Evolutionary conservation across 768 basidiomycete species (phyloP).

Genomic region (Lentinus brumalis): DNA sequence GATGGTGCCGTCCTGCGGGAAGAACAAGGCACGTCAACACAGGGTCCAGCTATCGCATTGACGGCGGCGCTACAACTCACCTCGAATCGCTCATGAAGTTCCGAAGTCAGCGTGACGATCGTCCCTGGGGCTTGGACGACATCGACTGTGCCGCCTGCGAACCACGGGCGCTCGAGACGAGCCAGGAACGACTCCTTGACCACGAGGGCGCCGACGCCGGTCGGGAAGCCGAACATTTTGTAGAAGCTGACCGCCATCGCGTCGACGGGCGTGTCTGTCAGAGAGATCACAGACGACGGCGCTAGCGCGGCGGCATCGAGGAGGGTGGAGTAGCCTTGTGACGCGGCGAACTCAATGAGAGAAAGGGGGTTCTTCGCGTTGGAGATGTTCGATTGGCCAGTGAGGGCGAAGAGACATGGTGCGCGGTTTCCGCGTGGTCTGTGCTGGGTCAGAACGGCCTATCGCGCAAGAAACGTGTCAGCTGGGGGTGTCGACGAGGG

Average conservation of each 20-base stretch:
- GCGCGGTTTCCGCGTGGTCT: slow-evolving; percentile 46
- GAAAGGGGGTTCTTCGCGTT: slow-evolving; percentile 73
- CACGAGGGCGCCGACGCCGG: slow-evolving; percentile 79
- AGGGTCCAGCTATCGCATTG: not conserved
- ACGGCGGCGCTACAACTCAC: slow-evolving; percentile 39
- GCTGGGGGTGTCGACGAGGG: not conserved
- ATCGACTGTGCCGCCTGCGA: slow-evolving; percentile 81
- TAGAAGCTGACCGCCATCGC: slow-evolving; percentile 86
- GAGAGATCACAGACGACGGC: slow-evolving; percentile 67
- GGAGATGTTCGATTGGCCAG: slow-evolving; percentile 81
- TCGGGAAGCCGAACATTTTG: slow-evolving; percentile 90
- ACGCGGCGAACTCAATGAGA: slow-evolving; percentile 61
- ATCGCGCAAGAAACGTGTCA: not conserved
- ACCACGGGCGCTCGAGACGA: slow-evolving; percentile 74
- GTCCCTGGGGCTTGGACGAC: slow-evolving; percentile 81
- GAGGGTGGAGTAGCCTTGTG: slow-evolving; percentile 73
- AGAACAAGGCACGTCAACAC: slow-evolving; percentile 8
- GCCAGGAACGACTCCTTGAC: slow-evolving; percentile 69
- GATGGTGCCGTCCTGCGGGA: slow-evolving; percentile 77
- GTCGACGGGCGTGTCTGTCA: slow-evolving; percentile 69
- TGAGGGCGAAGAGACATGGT: slow-evolving; percentile 71
- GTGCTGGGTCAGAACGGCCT: slow-evolving; percentile 59
- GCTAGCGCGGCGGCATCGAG: slow-evolving; percentile 83
- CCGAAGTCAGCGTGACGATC: slow-evolving; percentile 59
- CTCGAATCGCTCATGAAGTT: slow-evolving; percentile 77